phyloP scores from a whole-genome alignment of 306 rosid species.

The Myrica gale region DNA sequence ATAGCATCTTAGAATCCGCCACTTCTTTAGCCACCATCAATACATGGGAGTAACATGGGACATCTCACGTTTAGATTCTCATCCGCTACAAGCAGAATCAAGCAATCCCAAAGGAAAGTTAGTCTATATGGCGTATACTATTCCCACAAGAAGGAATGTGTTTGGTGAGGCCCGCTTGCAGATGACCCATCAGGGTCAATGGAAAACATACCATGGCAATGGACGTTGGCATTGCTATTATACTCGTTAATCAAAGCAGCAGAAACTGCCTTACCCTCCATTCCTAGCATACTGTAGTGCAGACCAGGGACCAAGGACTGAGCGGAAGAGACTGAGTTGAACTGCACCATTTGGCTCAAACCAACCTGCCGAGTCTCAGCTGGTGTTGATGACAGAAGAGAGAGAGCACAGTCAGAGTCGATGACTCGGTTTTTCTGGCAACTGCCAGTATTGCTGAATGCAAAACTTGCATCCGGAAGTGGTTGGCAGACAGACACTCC shows the following conservation, averaged over 20 bases:
- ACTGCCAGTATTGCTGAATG: conserved; percentile 25
- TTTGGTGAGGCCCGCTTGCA: conserved; percentile 20
- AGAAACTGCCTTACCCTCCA: conserved; percentile 27
- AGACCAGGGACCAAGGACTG: conserved; percentile 17
- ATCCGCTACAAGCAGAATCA: neutral
- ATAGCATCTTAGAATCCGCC: neutral
- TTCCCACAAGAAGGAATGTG: conserved; percentile 21
- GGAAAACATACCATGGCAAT: conserved; percentile 24
- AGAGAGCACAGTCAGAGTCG: conserved; percentile 53
- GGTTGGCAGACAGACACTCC: conserved; percentile 26
- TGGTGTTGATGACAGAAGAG: conserved; percentile 66
- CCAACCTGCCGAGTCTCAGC: conserved; percentile 33
- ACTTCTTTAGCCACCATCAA: too few relatives aligned
- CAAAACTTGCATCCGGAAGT: conserved; percentile 5
- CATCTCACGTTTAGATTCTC: neutral
- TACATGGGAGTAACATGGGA: neutral
- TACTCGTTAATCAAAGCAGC: conserved; percentile 22
- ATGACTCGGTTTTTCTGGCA: conserved; percentile 26
- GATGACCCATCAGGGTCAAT: conserved; percentile 38
- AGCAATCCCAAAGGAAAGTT: neutral
- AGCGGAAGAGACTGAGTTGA: conserved; percentile 28
- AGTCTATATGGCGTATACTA: neutral
- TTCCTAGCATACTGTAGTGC: conserved; percentile 26
- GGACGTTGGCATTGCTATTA: conserved; percentile 21
- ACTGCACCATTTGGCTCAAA: conserved; percentile 32